Percentiles rank a stretch among this genome's conserved stretches.
Evolutionary conservation across 352 stramenopile species (phyloP).

Genomic region (Vaucheria bursata): DNA sequence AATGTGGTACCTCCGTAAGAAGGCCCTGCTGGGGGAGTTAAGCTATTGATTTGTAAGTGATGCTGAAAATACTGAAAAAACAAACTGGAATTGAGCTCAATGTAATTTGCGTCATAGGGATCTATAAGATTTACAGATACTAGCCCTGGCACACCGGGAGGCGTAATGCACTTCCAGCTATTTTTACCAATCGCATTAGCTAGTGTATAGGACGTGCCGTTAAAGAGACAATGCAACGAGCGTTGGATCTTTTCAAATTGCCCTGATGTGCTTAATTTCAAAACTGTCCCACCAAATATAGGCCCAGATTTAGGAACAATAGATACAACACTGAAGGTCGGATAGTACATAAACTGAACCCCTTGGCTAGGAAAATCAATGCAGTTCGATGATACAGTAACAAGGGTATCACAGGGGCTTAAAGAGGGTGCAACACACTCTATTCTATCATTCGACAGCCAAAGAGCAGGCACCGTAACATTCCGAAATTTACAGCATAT

Average conservation of each 20-base stretch:
- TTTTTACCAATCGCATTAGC: too few species aligned
- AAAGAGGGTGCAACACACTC: slow-evolving; percentile 20
- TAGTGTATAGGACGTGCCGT: too few species aligned
- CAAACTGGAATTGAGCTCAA: too few species aligned
- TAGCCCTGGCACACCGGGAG: neutral
- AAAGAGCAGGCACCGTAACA: slow-evolving; percentile 21
- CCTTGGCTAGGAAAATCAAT: neutral
- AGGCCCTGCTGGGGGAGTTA: slow-evolving; percentile 49
- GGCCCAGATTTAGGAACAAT: slow-evolving; percentile 14
- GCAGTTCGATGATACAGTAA: neutral
- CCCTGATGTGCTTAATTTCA: neutral
- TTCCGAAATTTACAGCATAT: slow-evolving; percentile 31
- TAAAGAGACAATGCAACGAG: neutral
- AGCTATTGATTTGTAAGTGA: slow-evolving; percentile 34
- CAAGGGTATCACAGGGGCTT: too few species aligned
- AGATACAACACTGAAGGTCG: neutral
- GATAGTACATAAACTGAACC: slow-evolving; percentile 3
- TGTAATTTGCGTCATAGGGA: too few species aligned
- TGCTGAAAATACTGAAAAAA: neutral
- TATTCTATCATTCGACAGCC: too few species aligned
- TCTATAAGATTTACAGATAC: neutral
- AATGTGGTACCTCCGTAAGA: slow-evolving; percentile 51
- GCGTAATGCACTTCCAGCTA: neutral
- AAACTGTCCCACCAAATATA: slow-evolving; percentile 6
- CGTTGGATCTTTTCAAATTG: neutral